Base-by-base conservation (phyloP, 1,284 basidiomycete genomes). In the Cronartium quercuum region DNA sequence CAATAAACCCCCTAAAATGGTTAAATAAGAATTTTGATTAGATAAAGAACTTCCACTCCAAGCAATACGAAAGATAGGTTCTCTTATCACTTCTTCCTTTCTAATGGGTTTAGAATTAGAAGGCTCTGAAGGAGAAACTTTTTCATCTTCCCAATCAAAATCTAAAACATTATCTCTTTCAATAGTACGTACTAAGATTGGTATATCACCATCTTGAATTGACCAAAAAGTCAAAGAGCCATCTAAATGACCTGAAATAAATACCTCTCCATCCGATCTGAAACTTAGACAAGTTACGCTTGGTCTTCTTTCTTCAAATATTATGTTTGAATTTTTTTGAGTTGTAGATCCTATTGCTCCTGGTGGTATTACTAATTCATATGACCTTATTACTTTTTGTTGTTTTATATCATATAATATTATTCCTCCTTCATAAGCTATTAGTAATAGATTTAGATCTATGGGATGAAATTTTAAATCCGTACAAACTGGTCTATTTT, bases 221-320 rank as follows among this genome's bases (percentile, higher is more conserved):
- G 89, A 88, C 90, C 92, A 95, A 81, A 95, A 92, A 3, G 90
- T 87, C 62, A 97, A 86, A 65, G 87, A 89, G 9, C 93, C 93
- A 81, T 97, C 93, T n/a, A 87, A 85, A 80, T 95, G 87, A 1
- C 91, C 90, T 55, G 87, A 86, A 37, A 85, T 87, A 75, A 90
- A 86, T 35, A 81, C 65, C 6, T 77, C 81, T 0, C 85, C 86
- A 75, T 86, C 85, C 0, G 85, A 84, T 34, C 84, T 57, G 92
- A 92, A 83, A 84, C 86, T 68, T 85, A 95, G 80, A 37, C 87
- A 87, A 1, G 90, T 93, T 2, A 91, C 90, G 1, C 86, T 83
- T 0, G 89, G 88, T 41, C 86, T 84, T 2, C 92, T 86, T 80
- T 91, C 90, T 0, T 84, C 86, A 75, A 91, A 85, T 41, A 92